Base-by-base conservation (phyloP, 2,329 filamentous ascomycete genomes). In the Colletotrichum noveboracense region DNA sequence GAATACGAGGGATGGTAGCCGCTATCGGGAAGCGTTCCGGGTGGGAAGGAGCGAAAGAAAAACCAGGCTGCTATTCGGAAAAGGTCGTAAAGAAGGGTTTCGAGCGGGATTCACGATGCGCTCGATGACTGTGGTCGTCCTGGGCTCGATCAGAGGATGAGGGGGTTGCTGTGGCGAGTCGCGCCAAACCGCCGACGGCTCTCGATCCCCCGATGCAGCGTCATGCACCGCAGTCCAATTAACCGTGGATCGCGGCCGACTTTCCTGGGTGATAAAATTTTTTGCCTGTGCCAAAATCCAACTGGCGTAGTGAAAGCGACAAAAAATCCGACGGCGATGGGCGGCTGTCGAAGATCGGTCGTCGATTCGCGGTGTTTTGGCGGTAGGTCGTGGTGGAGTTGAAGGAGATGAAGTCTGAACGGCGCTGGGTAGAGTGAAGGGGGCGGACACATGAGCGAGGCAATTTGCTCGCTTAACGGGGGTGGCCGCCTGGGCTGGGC, bases 161-260 rank as follows among this genome's bases (percentile, higher is more conserved):
- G 74, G 79, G 77, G 79, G 76, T 80, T 78, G 80, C 71, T 78
- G 80, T 81, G 84, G 82, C 81, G 80, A 84, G 82, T 82, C 81
- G 82, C 84, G 82, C 81, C 81, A 83, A 81, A 82, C 80, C 79
- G 82, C 82, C 81, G 84, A 84, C 83, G 83, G 81, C 79, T 82
- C 81, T 81, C 80, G 77, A 82, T 77, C 77, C 77, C 83, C 81
- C 78, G 80, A 79, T 79, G 78, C 80, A 80, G 80, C 82, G 80
- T 80, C 84, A 85, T 85, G 80, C 81, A 84, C 77, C 77, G 67
- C 73, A 73, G 18, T 66, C 52, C 64, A 73, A 70, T 75, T 26
- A 48, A 64, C 58, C 34, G 70, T 76, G 56, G 58, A 55, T 73
- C 74, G 70, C 52, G 28, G 64, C 55, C 48, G 70, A 36, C 38